Percentiles rank a stretch among this genome's conserved stretches.
phyloP scores from a whole-genome alignment of 1,139 yeast genomes.

The Insectozyma bohioensis region DNA sequence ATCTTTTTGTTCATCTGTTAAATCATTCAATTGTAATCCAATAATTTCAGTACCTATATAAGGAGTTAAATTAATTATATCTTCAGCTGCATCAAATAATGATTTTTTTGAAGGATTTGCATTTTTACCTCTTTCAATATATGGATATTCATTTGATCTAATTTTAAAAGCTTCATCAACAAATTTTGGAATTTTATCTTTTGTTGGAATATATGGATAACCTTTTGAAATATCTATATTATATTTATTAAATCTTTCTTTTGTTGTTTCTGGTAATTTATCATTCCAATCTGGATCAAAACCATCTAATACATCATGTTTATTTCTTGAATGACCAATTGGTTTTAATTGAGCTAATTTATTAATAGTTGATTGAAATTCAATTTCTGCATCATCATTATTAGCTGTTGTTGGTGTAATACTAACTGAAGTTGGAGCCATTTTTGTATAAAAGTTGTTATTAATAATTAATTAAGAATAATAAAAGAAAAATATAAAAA shows the following conservation, averaged over 20 bases:
- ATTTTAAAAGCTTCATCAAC: conserved; percentile 51
- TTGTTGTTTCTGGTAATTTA: conserved; percentile 31
- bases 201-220: conserved; percentile 28
- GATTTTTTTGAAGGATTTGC: conserved; percentile 58
- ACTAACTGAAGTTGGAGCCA: conserved; percentile 13
- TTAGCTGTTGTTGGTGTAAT: conserved; percentile 2
- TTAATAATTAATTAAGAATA: no score
- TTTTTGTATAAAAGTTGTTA: conserved; percentile 1
- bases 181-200: conserved; percentile 43
- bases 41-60: conserved; percentile 58
- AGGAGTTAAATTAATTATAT: conserved; percentile 47
- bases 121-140: conserved; percentile 45
- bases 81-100: conserved; percentile 50
- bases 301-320: conserved; percentile 13
- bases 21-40: conserved; percentile 50
- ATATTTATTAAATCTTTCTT: conserved; percentile 27
- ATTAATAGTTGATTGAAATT: conserved; percentile 16
- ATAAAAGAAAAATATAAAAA: no score
- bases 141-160: conserved; percentile 40
- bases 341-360: conserved; percentile 22
- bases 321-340: conserved; percentile 16
- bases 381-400: no score
- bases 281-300: conserved; percentile 19
- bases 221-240: conserved; percentile 33
- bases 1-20: conserved; percentile 51